Evolutionary conservation across 2,329 filamentous ascomycete species (phyloP), one percentile per base, ranked within the genome.

Genomic region (Fragosphaeria purpurea): DNA sequence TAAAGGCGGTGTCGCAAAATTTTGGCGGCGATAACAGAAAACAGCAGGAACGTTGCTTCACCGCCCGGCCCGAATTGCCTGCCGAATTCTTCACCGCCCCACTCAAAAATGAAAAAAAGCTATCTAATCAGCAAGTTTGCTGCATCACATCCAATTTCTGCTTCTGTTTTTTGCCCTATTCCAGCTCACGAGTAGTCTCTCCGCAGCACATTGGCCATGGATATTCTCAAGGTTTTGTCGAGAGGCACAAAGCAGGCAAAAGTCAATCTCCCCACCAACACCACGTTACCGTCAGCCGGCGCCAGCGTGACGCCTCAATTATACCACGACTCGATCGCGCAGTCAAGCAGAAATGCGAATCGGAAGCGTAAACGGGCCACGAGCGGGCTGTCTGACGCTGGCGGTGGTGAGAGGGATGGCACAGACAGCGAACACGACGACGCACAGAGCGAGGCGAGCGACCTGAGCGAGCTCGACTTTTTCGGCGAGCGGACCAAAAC

Each of bases 191-290:
- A 37, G 2, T 37, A 7, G 7, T 37, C 35, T 37, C 11, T 11
- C 35, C 35, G 11, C 35, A 7, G 35, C 35, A 37, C 35, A 37
- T 37, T 22, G n/a, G 45, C 31, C 30, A 86, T 86, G 83, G 84
- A 89, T 67, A 81, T 88, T 50, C 72, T 88, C 61, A 87, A 82
- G 60, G 70, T 89, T 35, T 70, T 89, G 53, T 86, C 85, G 38
- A 76, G 85, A 47, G 83, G 83, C 51, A 81, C 80, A 4, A 87
- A 85, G 55, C 72, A 72, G 59, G 13, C 11, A 9, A 22, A 30
- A 44, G 42, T 9, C 59, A 61, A 13, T 59, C 59, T 52, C 7
- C 50, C 47, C 11, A 32, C 44, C 34, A 60, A 64, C 34, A 55
- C 66, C 22, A 75, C 72, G 50, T 69, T 85, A 35, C 83, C 84